Percentiles rank a stretch among this genome's conserved stretches.
Evolutionary conservation across 2,329 filamentous ascomycete genomes (phyloP).

Genomic region (Neofusicoccum cordaticola): DNA sequence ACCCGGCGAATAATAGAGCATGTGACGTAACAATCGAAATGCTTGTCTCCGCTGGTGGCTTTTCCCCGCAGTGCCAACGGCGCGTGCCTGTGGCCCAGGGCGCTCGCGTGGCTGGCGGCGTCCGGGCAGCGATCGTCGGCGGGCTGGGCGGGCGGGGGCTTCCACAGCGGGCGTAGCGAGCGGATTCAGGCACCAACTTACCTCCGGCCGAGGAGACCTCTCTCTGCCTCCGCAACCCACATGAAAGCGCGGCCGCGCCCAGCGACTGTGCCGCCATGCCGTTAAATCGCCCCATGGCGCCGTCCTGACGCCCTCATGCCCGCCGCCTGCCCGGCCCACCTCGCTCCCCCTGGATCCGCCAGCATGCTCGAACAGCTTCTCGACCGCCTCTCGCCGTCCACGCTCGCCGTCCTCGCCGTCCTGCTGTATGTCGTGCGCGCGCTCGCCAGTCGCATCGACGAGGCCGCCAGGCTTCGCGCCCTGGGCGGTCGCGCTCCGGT

Average conservation of each 20-base stretch:
- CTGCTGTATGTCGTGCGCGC: not conserved
- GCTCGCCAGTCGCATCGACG: slow-evolving; percentile 22
- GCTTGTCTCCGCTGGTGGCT: not conserved
- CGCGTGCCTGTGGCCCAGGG: too few relatives aligned
- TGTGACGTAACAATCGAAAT: not conserved
- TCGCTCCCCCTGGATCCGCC: not conserved
- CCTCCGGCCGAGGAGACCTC: not conserved
- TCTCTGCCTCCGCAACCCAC: not conserved
- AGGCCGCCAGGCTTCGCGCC: slow-evolving; percentile 37
- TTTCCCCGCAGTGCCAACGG: not conserved
- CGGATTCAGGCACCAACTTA: not conserved
- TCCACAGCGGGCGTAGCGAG: not conserved
- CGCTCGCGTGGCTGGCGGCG: too few relatives aligned
- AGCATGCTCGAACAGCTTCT: slow-evolving; percentile 3
- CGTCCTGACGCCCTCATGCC: not conserved
- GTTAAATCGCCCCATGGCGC: not conserved
- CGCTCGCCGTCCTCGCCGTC: not conserved
- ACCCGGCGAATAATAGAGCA: not conserved
- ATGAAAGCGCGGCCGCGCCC: not conserved
- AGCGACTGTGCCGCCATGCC: not conserved
- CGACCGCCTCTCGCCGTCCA: not conserved
- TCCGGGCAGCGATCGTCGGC: too few relatives aligned
- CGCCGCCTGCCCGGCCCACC: too few relatives aligned
- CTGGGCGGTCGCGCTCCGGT: slow-evolving; percentile 49
- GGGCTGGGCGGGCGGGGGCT: not conserved